Evolutionary conservation across 768 basidiomycete species (phyloP).

Genomic region (Pilatotrama ljubarskyi): DNA sequence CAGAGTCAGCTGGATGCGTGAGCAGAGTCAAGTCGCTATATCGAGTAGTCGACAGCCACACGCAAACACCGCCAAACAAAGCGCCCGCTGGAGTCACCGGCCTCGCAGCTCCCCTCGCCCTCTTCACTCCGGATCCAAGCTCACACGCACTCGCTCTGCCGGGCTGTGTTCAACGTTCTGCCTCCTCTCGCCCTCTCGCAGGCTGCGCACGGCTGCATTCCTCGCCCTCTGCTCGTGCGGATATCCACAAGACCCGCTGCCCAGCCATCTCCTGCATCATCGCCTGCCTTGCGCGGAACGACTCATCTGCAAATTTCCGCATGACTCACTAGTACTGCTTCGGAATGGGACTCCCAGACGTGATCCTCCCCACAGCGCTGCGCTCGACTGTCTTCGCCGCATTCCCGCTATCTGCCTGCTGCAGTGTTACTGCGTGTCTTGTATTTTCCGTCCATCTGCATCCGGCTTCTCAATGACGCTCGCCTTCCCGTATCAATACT

Average conservation of each 20-base stretch:
- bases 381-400: background rate
- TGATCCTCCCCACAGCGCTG: background rate
- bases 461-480: background rate
- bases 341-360: background rate
- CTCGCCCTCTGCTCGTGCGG: background rate
- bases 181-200: background rate
- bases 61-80: slow-evolving; percentile 19
- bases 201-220: background rate
- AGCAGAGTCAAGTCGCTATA: slow-evolving; percentile 21
- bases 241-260: background rate
- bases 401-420: background rate
- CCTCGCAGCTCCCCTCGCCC: background rate
- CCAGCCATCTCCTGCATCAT: background rate
- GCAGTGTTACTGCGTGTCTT: slow-evolving; percentile 6
- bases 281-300: slow-evolving; percentile 4
- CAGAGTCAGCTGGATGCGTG: slow-evolving; percentile 22
- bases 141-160: background rate
- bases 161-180: background rate
- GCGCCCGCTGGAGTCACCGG: slow-evolving; percentile 14
- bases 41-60: slow-evolving; percentile 16
- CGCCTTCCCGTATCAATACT: background rate
- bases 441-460: background rate
- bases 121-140: background rate
- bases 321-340: slow-evolving; percentile 16
- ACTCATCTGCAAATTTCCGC: slow-evolving; percentile 11